These are phyloP conservation scores for Diplodia seriata DNA, from an alignment of 2,329 filamentous ascomycete species.

Conservation along the genomic window DNA sequence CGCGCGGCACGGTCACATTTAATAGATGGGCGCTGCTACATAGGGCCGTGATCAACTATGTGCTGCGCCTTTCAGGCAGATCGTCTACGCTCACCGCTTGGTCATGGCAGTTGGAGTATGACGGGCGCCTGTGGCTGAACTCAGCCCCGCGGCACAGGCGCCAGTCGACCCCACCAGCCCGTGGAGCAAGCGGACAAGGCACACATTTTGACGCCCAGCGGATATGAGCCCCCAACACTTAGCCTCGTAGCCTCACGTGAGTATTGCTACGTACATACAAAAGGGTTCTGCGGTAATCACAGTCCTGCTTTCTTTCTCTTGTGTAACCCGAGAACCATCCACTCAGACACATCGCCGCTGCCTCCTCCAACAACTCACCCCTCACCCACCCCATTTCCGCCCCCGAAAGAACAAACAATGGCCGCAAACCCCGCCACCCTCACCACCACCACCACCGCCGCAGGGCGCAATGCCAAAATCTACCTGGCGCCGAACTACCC, in stretches of 20 bases:
- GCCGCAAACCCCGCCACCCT: neutral
- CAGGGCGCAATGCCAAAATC: slow-evolving; percentile 26
- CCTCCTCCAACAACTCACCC: neutral
- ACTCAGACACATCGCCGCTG: neutral
- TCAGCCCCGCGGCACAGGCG: slow-evolving; percentile 1
- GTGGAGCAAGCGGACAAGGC: neutral
- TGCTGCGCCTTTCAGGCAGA: neutral
- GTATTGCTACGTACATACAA: too few species aligned
- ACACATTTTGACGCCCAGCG: neutral
- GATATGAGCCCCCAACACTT: too few species aligned
- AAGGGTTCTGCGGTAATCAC: neutral
- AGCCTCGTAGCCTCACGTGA: neutral
- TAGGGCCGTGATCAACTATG: neutral
- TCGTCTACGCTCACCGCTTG: neutral
- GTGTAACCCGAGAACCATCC: neutral
- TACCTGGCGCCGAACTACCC: slow-evolving; percentile 32
- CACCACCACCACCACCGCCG: slow-evolving; percentile 37
- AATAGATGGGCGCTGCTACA: neutral
- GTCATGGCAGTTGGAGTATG: neutral
- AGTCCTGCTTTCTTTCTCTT: neutral
- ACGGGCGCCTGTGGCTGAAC: neutral
- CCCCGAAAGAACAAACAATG: slow-evolving; percentile 5
- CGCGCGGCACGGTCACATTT: neutral
- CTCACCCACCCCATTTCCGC: neutral
- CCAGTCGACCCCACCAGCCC: neutral